Evolutionary conservation across 2,329 filamentous ascomycete genomes (phyloP).

Genomic region (Trichoderma sp.): DNA sequence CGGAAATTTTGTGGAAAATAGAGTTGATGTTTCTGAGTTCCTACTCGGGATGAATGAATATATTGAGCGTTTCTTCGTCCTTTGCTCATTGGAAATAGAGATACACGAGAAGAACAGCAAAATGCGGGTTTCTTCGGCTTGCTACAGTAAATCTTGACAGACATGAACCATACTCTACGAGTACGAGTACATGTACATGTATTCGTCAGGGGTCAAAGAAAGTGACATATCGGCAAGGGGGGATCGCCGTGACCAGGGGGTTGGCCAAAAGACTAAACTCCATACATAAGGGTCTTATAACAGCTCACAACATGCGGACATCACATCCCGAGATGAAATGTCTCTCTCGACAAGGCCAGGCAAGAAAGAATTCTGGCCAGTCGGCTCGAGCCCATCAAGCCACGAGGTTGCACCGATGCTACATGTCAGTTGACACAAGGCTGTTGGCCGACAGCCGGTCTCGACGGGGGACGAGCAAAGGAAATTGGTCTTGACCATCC

Average conservation of each 20-base stretch:
- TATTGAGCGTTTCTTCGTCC: too few relatives aligned
- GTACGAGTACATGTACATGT: not conserved
- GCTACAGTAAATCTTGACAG: too few relatives aligned
- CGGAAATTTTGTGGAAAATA: too few relatives aligned
- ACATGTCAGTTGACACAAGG: not conserved
- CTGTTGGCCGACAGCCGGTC: not conserved
- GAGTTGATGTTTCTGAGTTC: not conserved
- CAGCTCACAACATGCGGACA: not conserved
- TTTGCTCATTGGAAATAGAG: too few relatives aligned
- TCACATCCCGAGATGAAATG: not conserved
- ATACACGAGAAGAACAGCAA: too few relatives aligned
- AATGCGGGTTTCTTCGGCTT: too few relatives aligned
- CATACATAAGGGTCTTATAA: not conserved
- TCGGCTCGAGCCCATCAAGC: constrained; percentile 2
- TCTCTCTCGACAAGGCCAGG: not conserved
- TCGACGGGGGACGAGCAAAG: too few relatives aligned
- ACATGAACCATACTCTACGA: not conserved
- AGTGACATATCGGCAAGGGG: not conserved
- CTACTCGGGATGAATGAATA: too few relatives aligned
- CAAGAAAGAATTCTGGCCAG: not conserved
- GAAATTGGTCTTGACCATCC: not conserved
- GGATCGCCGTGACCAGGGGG: not conserved
- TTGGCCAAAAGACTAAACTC: not conserved
- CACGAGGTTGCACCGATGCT: not conserved
- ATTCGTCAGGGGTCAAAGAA: not conserved